These are phyloP conservation scores for Pyrenophora teres DNA, from an alignment of 2,329 filamentous ascomycete species.

Conservation along the genomic window DNA sequence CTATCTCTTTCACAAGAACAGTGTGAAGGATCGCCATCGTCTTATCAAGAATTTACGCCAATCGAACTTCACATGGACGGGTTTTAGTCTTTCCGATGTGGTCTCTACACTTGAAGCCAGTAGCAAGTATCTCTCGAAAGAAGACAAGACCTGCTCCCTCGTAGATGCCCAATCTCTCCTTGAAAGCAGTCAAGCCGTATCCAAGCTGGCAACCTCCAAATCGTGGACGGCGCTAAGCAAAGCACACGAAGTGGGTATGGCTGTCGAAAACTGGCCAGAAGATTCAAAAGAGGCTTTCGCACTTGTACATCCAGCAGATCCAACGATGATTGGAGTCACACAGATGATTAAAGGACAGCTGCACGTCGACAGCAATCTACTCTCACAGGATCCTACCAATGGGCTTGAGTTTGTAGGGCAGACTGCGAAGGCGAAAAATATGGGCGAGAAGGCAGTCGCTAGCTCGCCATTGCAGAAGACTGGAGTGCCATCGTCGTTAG, in stretches of 20 bases:
- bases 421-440: slow-evolving; percentile 26
- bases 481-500: slow-evolving; percentile 49
- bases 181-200: slow-evolving; percentile 69
- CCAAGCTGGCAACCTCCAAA: slow-evolving; percentile 61
- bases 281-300: slow-evolving; percentile 69
- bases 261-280: slow-evolving; percentile 69
- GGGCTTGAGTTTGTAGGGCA: slow-evolving; percentile 37
- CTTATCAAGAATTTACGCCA: slow-evolving; percentile 80
- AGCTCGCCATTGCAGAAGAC: slow-evolving; percentile 35
- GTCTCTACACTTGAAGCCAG: slow-evolving; percentile 67
- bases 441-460: slow-evolving; percentile 1
- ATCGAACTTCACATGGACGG: slow-evolving; percentile 84
- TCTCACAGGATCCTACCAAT: slow-evolving; percentile 29
- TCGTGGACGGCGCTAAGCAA: slow-evolving; percentile 70
- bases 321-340: slow-evolving; percentile 62
- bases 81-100: slow-evolving; percentile 70
- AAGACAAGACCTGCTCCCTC: slow-evolving; percentile 61
- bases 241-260: slow-evolving; percentile 79
- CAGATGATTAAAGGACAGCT: slow-evolving; percentile 62
- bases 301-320: slow-evolving; percentile 55
- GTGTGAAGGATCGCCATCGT: slow-evolving; percentile 67
- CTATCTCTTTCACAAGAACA: slow-evolving; percentile 84
- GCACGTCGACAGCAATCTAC: slow-evolving; percentile 53
- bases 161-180: slow-evolving; percentile 66
- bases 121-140: slow-evolving; percentile 67